Evolutionary conservation across 495 filamentous ascomycete species (phyloP), one percentile per base, ranked within the genome.

Genomic region (Aspergillus haitiensis): DNA sequence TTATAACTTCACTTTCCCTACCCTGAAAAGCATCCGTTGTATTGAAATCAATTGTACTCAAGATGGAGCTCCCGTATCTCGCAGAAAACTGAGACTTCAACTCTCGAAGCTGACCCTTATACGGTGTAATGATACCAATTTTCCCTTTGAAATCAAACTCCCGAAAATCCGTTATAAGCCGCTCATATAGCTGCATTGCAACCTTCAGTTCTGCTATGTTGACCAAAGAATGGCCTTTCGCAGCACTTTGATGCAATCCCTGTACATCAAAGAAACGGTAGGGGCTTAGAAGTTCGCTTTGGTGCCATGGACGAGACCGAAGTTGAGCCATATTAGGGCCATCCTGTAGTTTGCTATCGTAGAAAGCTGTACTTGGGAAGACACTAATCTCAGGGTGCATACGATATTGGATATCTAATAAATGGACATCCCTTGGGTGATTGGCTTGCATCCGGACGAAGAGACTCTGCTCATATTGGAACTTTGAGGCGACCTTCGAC

Each of bases 1-100:
- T 97, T 68, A 98, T 97, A 61, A 98, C 86, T 72, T 98, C 94
- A 68, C 90, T 92, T 74, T 98, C 94, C 50, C 94, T 85, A 62
- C 94, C 94, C 68, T 98, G 94, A 73, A 97, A 98, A 13, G 94
- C 94, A 74, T 98, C 94, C 2, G 95, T 97, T 5, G 94, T 98
- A 68, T 98, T 98, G 79, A 98, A 98, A 60, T 98, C 94, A 52
- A 98, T 84, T 39, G 78, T 83, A 35, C 87, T 86, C 18, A 88
- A 80, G 61, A 98, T 92, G 9, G 68, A 70, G 0, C 89, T 82
- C 12, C 94, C 93, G 68, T 88, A 97, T 40, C 76, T 77, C 9
- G 80, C 72, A 2, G 79, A 72, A 67, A 98, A 98, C 7, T 83
- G 81, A 11, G 78, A 74, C 58, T 88, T 91, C 51, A 98, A 81